Base-by-base conservation (phyloP, 192 early-diverging fungal species). In the Dissophora ornata region DNA sequence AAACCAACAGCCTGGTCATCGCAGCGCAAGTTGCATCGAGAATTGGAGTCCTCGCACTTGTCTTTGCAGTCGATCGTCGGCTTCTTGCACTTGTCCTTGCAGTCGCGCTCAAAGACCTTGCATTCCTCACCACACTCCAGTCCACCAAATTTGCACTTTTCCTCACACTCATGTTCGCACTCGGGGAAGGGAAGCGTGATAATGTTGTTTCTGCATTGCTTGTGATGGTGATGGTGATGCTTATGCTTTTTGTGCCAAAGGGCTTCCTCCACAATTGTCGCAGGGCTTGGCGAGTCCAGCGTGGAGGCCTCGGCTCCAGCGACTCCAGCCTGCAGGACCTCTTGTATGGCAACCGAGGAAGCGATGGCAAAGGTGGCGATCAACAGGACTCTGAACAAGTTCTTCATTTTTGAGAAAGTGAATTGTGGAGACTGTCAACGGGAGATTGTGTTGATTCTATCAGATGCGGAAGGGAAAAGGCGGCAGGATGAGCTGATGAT, bases 371-470 rank as follows among this genome's bases (percentile, higher is more conserved):
- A 47, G 46, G 46, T 47, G 9, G 46, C 11, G 46, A 47, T 47
- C 46, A 47, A 47, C 46, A 47, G 46, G 22, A 47, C 46, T 18
- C n/a, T 47, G 46, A 47, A 22, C 46, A 47, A n/a, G 46, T 47
- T 47, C 46, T 22, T 47, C 46, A 47, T 47, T 8, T 47, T 47
- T 16, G 46, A 21, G 46, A 21, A 7, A 47, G 46, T 47, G 46
- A 21, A 47, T 16, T n/a, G 46, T 47, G n/a, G 3, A 47, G 22
- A 47, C 46, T 47, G 16, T 47, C n/a, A 21, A 47, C 36, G 2
- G 46, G 46, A 47, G 46, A 47, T n/a, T 47, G 46, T 47, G 46
- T 18, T 21, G 13, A 21, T 21, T n/a, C n/a, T 21, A 8, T 47
- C 2, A 22, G 22, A 2, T 47, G 9, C 8, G n/a, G 46, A n/a